Percentiles rank a stretch among this genome's conserved stretches.
Evolutionary conservation across 2,329 filamentous ascomycete genomes (phyloP).

Genomic region (Clarireedia sp.): DNA sequence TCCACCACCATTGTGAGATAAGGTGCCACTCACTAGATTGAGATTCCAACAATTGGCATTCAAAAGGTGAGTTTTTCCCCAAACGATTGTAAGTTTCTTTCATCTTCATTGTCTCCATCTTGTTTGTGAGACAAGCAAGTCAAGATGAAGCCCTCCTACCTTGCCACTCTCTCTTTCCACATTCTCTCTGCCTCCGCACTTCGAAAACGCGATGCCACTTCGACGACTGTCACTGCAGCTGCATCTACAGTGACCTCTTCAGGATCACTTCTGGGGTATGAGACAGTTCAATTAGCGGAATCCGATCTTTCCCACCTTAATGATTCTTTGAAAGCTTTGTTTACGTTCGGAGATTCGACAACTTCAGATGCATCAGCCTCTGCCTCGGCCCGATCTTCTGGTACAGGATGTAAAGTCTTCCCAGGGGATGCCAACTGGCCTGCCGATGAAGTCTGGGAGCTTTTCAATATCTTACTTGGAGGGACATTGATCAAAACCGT

Average conservation of each 20-base stretch:
- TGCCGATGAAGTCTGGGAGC: slow-evolving; percentile 35
- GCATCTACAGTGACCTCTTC: neutral
- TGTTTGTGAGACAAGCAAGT: neutral
- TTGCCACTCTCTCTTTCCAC: neutral
- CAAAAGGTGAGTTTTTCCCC: neutral
- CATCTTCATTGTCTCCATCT: neutral
- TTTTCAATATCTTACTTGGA: slow-evolving; percentile 37
- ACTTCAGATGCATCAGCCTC: neutral
- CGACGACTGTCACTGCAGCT: neutral
- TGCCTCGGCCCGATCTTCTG: neutral
- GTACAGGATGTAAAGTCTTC: slow-evolving; percentile 18
- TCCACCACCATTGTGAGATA: too few species aligned
- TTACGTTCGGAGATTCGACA: neutral
- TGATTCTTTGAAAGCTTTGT: slow-evolving; percentile 2
- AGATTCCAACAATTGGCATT: too few species aligned
- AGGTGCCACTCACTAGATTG: too few species aligned
- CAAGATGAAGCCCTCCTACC: neutral
- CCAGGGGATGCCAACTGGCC: slow-evolving; percentile 38
- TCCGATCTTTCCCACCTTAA: neutral
- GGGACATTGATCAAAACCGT: slow-evolving; percentile 37
- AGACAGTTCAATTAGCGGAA: neutral
- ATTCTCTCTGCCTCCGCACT: neutral
- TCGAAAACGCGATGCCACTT: neutral
- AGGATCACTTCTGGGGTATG: neutral
- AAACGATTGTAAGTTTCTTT: neutral